Evolutionary conservation across 2,329 filamentous ascomycete genomes (phyloP), one percentile per base, ranked within the genome.

Genomic region (Colletotrichum plurivorum): DNA sequence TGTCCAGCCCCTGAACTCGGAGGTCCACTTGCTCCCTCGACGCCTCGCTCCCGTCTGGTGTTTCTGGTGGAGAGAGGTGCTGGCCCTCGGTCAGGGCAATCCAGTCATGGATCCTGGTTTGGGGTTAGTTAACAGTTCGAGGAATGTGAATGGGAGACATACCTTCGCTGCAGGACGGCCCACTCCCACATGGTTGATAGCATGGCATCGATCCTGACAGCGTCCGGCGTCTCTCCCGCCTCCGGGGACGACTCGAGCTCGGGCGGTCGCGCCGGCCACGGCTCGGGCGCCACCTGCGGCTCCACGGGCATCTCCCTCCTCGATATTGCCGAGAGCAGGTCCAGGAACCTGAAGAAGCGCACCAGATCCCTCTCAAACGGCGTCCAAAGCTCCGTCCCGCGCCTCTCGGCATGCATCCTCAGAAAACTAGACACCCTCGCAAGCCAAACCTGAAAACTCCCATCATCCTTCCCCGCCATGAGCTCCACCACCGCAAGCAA

Each of bases 141-240:
- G 0, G 2, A 27, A 2, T 16, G 10, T 10, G 20, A 7, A 16
- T 53, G 10, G 12, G 15, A 5, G 22, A 6, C 39, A 7, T 31
- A 67, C 63, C 57, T 55, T 20, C 41, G 31, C 49, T 55, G 57
- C 9, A 67, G 13, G 16, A 27, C 43, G 10, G 63, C 63, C 63
- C 63, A 62, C 5, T 67, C 49, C 20, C 51, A 54, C 31, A 62
- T 18, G 4, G 57, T 20, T 2, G 43, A 67, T 0, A 67, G 49
- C 63, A 67, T 61, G 5, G 20, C 63, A 5, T 67, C 48, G 2
- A 51, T 22, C 18, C 49, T 56, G 5, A 10, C 20, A 2, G 36
- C 49, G 39, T 67, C 57, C 15, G 57, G 49, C 9, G 49, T 46
- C n/a, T 36, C 36, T 8, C 18, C 12, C 2, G 39, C 45, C 4